These are phyloP conservation scores for Coprinopsis marcescibilis DNA, from an alignment of 768 basidiomycete species.

Conservation along the genomic window DNA sequence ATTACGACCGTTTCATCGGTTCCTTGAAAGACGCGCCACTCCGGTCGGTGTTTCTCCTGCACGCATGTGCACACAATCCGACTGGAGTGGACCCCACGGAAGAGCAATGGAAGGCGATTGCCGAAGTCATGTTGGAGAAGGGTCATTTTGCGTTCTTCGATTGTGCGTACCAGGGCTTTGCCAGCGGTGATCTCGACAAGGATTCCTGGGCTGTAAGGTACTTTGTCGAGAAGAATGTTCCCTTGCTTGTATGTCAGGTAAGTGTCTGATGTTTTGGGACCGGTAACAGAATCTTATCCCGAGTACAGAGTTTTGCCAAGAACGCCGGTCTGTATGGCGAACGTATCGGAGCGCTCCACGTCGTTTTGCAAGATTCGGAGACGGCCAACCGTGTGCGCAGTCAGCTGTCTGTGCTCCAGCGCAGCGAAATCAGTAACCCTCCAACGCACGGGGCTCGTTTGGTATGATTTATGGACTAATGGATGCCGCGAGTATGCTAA, in stretches of 20 bases:
- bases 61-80: conserved; percentile 95
- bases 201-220: conserved; percentile 90
- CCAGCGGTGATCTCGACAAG: conserved; percentile 83
- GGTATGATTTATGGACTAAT: conserved; percentile 38
- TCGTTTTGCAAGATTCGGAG: conserved; percentile 61
- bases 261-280: conserved; percentile 15
- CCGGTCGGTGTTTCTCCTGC: conserved; percentile 83
- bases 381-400: conserved; percentile 71
- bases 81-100: conserved; percentile 91
- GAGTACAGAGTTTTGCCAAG: conserved; percentile 85
- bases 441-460: conserved; percentile 87
- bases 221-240: conserved; percentile 72
- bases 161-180: conserved; percentile 96
- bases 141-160: conserved; percentile 91
- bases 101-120: conserved; percentile 81
- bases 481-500: conserved; percentile 5
- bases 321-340: conserved; percentile 95
- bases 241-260: conserved; percentile 86
- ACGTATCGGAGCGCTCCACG: conserved; percentile 89
- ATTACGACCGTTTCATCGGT: conserved; percentile 62
- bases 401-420: conserved; percentile 86
- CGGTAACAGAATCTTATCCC: background rate
- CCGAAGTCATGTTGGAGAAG: conserved; percentile 63
- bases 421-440: conserved; percentile 95
- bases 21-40: conserved; percentile 59